These are phyloP conservation scores for Pseudognaphalium luteoalbum DNA, from an alignment of 129 eudicot species.

Conservation along the genomic window DNA sequence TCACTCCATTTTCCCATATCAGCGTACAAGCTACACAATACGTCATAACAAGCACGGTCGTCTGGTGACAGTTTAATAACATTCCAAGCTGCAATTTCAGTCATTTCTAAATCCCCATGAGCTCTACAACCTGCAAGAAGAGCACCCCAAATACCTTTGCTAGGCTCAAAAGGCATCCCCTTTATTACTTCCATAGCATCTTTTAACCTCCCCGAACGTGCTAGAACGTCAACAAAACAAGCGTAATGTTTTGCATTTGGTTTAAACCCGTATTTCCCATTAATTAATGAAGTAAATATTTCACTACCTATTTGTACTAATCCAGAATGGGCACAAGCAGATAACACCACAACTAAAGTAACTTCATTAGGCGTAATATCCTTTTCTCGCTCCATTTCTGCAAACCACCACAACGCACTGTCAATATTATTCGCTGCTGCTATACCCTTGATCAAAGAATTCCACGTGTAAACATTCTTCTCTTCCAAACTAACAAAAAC, in stretches of 20 bases:
- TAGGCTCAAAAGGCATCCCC: slow-evolving; percentile 52
- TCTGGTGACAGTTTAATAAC: slow-evolving; percentile 54
- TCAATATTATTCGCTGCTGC: slow-evolving; percentile 44
- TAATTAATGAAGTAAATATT: slow-evolving; percentile 38
- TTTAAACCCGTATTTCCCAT: slow-evolving; percentile 37
- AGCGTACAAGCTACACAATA: slow-evolving; percentile 53
- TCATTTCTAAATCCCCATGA: slow-evolving; percentile 44
- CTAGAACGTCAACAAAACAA: slow-evolving; percentile 61
- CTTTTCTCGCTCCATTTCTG: slow-evolving; percentile 39
- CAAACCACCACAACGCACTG: slow-evolving; percentile 49
- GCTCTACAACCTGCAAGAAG: slow-evolving; percentile 50
- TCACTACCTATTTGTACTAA: slow-evolving; percentile 37
- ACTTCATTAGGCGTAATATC: slow-evolving; percentile 55
- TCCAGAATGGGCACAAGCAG: slow-evolving; percentile 58
- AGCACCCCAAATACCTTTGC: slow-evolving; percentile 54
- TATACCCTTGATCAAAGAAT: slow-evolving; percentile 47
- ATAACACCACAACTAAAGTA: slow-evolving; percentile 47
- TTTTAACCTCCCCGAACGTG: slow-evolving; percentile 41
- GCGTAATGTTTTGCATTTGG: slow-evolving; percentile 54
- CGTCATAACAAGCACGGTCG: slow-evolving; percentile 38
- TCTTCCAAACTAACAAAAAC: slow-evolving; percentile 50
- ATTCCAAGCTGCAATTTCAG: slow-evolving; percentile 56
- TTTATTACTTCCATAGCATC: slow-evolving; percentile 48
- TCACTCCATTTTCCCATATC: slow-evolving; percentile 57
- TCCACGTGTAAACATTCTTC: slow-evolving; percentile 63